Evolutionary conservation across 1,284 basidiomycete species (phyloP).

Genomic region (Mycena citricolor): DNA sequence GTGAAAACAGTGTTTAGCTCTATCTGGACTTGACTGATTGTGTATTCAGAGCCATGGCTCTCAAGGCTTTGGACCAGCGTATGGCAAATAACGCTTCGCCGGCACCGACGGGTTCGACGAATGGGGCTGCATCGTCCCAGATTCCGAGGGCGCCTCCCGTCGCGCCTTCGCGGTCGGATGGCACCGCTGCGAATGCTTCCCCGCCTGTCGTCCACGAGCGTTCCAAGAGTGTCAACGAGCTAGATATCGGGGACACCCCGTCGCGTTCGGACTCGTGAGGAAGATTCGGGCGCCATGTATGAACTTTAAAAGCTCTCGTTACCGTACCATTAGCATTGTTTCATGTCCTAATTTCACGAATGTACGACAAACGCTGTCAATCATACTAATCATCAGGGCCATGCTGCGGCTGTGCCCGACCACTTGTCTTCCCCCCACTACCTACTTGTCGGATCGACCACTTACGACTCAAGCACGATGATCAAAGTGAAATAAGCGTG

Average conservation of each 20-base stretch:
- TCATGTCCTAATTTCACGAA: too few species aligned
- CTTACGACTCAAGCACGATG: too few species aligned
- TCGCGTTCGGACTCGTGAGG: constrained; percentile 12
- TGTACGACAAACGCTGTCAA: too few species aligned
- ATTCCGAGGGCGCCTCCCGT: constrained; percentile 38
- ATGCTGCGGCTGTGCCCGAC: too few species aligned
- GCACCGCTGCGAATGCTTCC: constrained; percentile 26
- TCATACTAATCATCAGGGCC: too few species aligned
- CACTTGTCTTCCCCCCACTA: too few species aligned
- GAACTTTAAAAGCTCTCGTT: constrained; percentile 16
- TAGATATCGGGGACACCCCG: constrained; percentile 23
- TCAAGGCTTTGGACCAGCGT: constrained; percentile 94
- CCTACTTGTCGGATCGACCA: too few species aligned
- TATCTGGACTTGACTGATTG: constrained; percentile 9
- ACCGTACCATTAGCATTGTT: constrained; percentile 16
- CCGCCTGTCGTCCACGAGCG: constrained; percentile 32
- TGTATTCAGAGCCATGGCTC: constrained; percentile 73
- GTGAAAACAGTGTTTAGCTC: constrained; percentile 37
- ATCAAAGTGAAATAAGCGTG: too few species aligned
- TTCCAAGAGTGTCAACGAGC: constrained; percentile 35
- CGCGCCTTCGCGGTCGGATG: constrained; percentile 31
- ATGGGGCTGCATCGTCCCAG: constrained; percentile 51
- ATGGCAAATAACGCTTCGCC: constrained; percentile 66
- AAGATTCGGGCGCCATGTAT: constrained; percentile 14
- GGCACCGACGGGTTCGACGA: constrained; percentile 38